Evolutionary conservation across 83 land plant genomes (phyloP), one percentile per base, ranked within the genome.

Genomic region (Isoetes engelmannii): DNA sequence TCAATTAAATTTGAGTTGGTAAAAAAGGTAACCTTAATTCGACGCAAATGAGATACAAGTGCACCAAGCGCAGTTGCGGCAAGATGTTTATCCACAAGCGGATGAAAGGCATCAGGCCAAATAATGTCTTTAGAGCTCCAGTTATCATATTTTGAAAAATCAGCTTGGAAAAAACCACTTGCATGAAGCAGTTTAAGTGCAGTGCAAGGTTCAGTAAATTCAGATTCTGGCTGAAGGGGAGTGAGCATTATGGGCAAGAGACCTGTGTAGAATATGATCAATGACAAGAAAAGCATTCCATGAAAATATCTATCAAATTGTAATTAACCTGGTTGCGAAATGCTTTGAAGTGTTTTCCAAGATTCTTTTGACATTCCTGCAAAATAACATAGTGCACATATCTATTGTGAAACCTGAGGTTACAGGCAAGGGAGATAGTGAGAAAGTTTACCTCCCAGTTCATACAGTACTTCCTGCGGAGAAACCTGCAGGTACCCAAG

Each of bases 391-490:
- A 57, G 66, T 42, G 28, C 7, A 73, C 21, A 28, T 28, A 49
- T 8, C 17, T 58, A 69, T 6, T 28, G 37, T 28, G 37, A 28
- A 28, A 28, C 0, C 37, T 28, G 37, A 28, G 37, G 37, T 28
- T 28, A 28, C 37, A 28, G 37, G 37, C 37, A 28, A 28, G 37
- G 37, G 37, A 28, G 37, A 28, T 0, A 28, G 37, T 0, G 37
- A 28, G 17, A 51, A 12, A 51, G 3, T 12, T 7, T 70, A 89
- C 97, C 98, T 85, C 80, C 80, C 18, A 61, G 67, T 71, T 89
- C 98, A 85, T 79, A 85, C 18, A 92, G 68, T 19, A 89, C 61
- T 78, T 92, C 98, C 65, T 77, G 89, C 44, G 98, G 96, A n/a
- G 89, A 85, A 20, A 92, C 87, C 98, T 92, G 84, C 49, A 69